phyloP scores from a whole-genome alignment of 257 asterid species.

The Salvia rosmarinus region DNA sequence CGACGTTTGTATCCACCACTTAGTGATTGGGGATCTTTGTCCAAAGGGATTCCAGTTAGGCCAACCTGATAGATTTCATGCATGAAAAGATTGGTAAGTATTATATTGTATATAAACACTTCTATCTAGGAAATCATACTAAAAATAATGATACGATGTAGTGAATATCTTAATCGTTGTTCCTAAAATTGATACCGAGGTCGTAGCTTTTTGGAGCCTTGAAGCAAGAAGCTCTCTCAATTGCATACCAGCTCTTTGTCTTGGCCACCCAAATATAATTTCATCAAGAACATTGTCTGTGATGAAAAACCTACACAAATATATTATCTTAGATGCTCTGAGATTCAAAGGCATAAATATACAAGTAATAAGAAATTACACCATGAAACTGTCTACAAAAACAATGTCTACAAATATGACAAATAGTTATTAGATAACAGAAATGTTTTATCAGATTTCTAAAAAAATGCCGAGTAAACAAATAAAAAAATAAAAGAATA shows the following conservation, averaged over 20 bases:
- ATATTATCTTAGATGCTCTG: constrained; percentile 37
- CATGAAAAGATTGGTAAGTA: constrained; percentile 27
- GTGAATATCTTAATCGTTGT: constrained; percentile 20
- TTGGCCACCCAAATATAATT: constrained; percentile 93
- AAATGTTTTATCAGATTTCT: background rate
- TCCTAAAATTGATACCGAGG: constrained; percentile 57
- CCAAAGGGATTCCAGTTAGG: constrained; percentile 69
- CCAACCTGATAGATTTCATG: constrained; percentile 57
- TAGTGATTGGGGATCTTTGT: constrained; percentile 82
- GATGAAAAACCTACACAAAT: constrained; percentile 68
- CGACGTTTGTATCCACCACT: constrained; percentile 98
- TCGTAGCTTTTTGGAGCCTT: constrained; percentile 79
- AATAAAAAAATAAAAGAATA: background rate
- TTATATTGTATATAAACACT: constrained; percentile 15
- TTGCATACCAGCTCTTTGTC: constrained; percentile 76
- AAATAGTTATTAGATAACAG: background rate
- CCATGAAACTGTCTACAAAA: background rate
- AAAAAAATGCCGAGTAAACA: background rate
- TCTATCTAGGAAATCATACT: background rate
- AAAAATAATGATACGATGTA: constrained; percentile 18
- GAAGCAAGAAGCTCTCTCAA: constrained; percentile 82
- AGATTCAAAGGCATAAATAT: constrained; percentile 32
- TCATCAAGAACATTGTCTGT: constrained; percentile 93
- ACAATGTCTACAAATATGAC: constrained; percentile 1
- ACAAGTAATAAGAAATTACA: constrained; percentile 16